phyloP scores from a whole-genome alignment of 2,329 filamentous ascomycete genomes.

The Aspergillus thermomutatus region DNA sequence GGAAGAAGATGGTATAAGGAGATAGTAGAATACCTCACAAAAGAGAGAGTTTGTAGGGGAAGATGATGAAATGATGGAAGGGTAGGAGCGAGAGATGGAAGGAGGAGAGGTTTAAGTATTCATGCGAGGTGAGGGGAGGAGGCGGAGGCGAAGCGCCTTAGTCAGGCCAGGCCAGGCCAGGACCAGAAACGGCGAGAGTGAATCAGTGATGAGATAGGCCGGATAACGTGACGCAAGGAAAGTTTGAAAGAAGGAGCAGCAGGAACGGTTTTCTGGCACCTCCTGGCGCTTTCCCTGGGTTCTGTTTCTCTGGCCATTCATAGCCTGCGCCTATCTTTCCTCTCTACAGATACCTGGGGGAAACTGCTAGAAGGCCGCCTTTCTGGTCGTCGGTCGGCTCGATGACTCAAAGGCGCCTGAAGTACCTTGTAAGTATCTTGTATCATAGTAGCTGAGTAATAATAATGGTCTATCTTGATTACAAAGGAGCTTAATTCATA shows the following conservation, averaged over 20 bases:
- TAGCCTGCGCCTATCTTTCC: not conserved
- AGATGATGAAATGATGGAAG: constrained; percentile 10
- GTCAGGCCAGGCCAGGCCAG: constrained; percentile 16
- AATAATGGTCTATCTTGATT: not conserved
- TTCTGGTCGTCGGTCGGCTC: constrained; percentile 8
- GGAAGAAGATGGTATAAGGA: too few species aligned
- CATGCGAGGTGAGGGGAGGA: constrained; percentile 23
- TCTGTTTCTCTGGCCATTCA: constrained; percentile 5
- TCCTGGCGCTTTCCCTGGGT: constrained; percentile 15
- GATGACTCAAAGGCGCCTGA: constrained; percentile 1
- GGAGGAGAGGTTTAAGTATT: constrained; percentile 30
- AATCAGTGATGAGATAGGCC: constrained; percentile 25
- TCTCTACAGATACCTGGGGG: constrained; percentile 4
- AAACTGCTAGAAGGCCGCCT: constrained; percentile 18
- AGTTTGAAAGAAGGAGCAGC: constrained; percentile 6
- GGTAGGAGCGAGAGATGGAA: constrained; percentile 12
- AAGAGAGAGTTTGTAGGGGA: constrained; percentile 8
- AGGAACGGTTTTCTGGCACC: constrained; percentile 12
- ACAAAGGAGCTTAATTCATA: not conserved
- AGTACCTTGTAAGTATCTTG: not conserved
- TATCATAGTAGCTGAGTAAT: not conserved
- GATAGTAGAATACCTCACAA: not conserved
- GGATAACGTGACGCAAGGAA: constrained; percentile 24
- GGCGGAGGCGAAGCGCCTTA: constrained; percentile 26
- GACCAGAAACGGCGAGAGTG: constrained; percentile 4